Percentiles rank a stretch among this genome's conserved stretches.
Evolutionary conservation across 2,329 filamentous ascomycete genomes (phyloP).

Genomic region (Huntiella moniliformis): DNA sequence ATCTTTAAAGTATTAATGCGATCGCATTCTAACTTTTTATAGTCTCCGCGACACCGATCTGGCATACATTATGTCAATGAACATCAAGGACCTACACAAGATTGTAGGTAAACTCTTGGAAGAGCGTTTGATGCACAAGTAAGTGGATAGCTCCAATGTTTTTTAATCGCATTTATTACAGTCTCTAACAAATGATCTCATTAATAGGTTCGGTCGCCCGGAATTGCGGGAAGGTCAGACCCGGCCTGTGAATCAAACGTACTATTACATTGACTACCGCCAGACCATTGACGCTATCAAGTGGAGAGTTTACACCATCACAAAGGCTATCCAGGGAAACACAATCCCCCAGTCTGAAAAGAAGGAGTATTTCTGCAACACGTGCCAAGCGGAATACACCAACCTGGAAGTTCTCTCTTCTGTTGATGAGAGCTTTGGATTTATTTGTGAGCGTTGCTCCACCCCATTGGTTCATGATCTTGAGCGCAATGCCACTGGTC

Average conservation of each 20-base stretch:
- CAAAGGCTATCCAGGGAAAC: constrained; percentile 71
- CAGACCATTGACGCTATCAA: constrained; percentile 92
- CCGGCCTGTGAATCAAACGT: constrained; percentile 68
- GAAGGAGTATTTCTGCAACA: constrained; percentile 75
- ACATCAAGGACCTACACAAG: constrained; percentile 81
- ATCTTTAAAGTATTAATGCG: constrained; percentile 15
- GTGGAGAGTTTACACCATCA: constrained; percentile 74
- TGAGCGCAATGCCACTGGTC: constrained; percentile 48
- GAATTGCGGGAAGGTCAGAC: constrained; percentile 67
- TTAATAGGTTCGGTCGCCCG: constrained; percentile 24
- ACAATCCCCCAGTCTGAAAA: constrained; percentile 66
- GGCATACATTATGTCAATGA: constrained; percentile 69
- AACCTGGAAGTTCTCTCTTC: constrained; percentile 75
- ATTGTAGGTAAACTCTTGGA: constrained; percentile 70
- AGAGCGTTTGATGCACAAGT: constrained; percentile 43
- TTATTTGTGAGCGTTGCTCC: constrained; percentile 66
- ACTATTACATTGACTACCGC: constrained; percentile 94
- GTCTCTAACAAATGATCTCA: background rate
- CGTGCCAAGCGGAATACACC: constrained; percentile 74
- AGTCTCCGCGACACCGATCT: constrained; percentile 76
- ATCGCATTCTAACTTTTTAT: constrained; percentile 17
- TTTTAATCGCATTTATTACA: background rate
- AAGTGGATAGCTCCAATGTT: background rate
- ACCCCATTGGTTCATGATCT: constrained; percentile 44
- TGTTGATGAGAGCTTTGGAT: constrained; percentile 44